Conservation (phyloP, 2,329 filamentous ascomycete species). For the Curvularia verruculosa region DNA sequence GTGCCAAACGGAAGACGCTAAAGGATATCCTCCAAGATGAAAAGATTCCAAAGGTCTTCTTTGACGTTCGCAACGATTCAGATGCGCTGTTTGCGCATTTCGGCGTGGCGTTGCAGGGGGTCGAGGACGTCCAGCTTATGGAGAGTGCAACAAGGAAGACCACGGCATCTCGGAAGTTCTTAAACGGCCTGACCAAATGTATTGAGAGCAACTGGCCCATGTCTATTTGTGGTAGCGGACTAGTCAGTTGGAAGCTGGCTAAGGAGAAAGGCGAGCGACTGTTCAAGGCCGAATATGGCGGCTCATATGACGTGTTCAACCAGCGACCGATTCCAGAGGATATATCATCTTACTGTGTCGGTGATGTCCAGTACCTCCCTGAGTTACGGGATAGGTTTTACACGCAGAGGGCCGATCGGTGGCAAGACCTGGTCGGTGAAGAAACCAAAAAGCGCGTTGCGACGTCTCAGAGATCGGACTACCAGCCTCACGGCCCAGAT, state of each 20-base stretch:
- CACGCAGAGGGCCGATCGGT: too few relatives aligned
- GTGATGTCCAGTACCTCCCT: slow-evolving; percentile 31
- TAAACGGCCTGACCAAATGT: slow-evolving; percentile 5
- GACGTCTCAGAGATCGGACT: too few relatives aligned
- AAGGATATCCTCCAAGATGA: slow-evolving; percentile 27
- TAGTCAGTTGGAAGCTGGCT: slow-evolving; percentile 2
- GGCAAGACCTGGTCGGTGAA: too few relatives aligned
- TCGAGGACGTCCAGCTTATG: slow-evolving; percentile 15
- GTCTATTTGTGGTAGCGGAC: background rate
- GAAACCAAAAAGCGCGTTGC: too few relatives aligned
- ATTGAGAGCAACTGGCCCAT: background rate
- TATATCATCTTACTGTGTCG: slow-evolving; percentile 35
- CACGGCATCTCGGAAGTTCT: background rate
- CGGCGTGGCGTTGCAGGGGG: slow-evolving; percentile 2
- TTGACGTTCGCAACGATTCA: slow-evolving; percentile 39
- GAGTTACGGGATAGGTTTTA: slow-evolving; percentile 14
- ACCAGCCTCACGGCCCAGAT: too few relatives aligned
- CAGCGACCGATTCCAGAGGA: slow-evolving; percentile 33
- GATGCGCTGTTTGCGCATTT: slow-evolving; percentile 32
- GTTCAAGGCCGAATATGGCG: slow-evolving; percentile 33
- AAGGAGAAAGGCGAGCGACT: slow-evolving; percentile 30
- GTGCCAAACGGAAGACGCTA: background rate
- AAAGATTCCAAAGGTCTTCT: slow-evolving; percentile 37
- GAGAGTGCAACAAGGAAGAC: slow-evolving; percentile 8
- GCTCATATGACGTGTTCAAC: slow-evolving; percentile 39